Evolutionary conservation across 371 early-diverging fungal species (phyloP).

Genomic region (Mortierella sp.): DNA sequence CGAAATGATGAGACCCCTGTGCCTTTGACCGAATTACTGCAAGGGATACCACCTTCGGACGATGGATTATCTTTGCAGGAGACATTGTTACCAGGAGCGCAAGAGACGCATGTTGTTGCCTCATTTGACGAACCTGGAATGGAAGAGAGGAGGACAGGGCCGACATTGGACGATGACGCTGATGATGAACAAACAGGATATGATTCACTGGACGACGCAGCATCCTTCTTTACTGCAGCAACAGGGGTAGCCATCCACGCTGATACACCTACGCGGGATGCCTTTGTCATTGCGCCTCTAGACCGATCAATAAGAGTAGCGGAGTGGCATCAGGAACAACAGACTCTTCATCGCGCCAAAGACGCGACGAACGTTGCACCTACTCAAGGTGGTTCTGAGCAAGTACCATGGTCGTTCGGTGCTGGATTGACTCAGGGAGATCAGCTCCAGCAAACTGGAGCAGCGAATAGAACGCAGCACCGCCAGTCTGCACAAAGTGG

Average conservation of each 20-base stretch:
- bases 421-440: slow-evolving; percentile 31
- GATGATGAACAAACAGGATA: slow-evolving; percentile 56
- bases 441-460: neutral
- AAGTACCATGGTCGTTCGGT: slow-evolving; percentile 34
- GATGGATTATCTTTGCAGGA: slow-evolving; percentile 23
- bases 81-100: neutral
- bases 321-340: slow-evolving; percentile 55
- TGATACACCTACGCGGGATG: slow-evolving; percentile 42
- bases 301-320: slow-evolving; percentile 48
- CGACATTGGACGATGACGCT: slow-evolving; percentile 35
- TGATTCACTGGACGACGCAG: slow-evolving; percentile 51
- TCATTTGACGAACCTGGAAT: neutral
- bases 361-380: slow-evolving; percentile 1
- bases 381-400: slow-evolving; percentile 14
- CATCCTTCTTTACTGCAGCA: slow-evolving; percentile 49
- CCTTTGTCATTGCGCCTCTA: slow-evolving; percentile 34
- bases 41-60: slow-evolving; percentile 38
- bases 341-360: slow-evolving; percentile 44
- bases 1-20: slow-evolving; percentile 28
- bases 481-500: slow-evolving; percentile 48
- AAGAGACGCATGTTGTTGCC: neutral
- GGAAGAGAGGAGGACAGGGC: slow-evolving; percentile 8
- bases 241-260: slow-evolving; percentile 31
- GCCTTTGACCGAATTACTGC: slow-evolving; percentile 28
- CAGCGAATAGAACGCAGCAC: slow-evolving; percentile 11